Evolutionary conservation across 2,329 filamentous ascomycete species (phyloP), one percentile per base, ranked within the genome.

Genomic region (Trichoderma aggressivum): DNA sequence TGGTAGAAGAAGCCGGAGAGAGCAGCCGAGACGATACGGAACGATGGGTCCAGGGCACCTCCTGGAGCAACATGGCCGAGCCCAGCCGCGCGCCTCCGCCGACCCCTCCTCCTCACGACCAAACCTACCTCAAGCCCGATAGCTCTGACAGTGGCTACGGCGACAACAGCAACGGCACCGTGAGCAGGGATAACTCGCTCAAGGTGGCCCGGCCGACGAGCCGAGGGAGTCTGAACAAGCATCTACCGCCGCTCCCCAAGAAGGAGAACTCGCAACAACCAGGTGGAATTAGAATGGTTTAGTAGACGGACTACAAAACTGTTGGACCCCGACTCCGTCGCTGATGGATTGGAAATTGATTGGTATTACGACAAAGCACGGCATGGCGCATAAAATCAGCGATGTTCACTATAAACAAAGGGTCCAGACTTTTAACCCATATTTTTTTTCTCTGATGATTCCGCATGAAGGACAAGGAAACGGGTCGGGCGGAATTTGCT

Each of bases 1-100:
- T 98, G 11, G 94, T 98, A 7, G 93, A 97, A 75, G 95, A 98
- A 81, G 91, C 90, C n/a, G 92, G 90, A 6, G 95, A 98, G 80
- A 90, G 86, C 68, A 89, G 88, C 76, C 85, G 85, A 26, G 82
- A 83, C 71, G 88, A 86, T 60, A 79, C 75, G 59, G 75, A 75
- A 73, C 78, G 59, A 12, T 81, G 83, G 30, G 83, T 84, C 1
- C 72, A 78, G 36, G 85, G 84, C 3, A 83, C 85, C 21, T 56
- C 71, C n/a, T 72, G 61, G 36, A 69, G 56, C 1, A 86, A 84
- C 72, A 77, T 80, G 70, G 75, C 79, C 5, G 84, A 85, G 10
- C 86, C 86, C 2, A 87, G 85, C 5, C 84, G 79, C 24, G 77
- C 79, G 11, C 79, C 79, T 5, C 81, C 81, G 6, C 80, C 79